These are phyloP conservation scores for Rubus idaeus DNA, from an alignment of 306 rosid genomes.

Conservation along the genomic window DNA sequence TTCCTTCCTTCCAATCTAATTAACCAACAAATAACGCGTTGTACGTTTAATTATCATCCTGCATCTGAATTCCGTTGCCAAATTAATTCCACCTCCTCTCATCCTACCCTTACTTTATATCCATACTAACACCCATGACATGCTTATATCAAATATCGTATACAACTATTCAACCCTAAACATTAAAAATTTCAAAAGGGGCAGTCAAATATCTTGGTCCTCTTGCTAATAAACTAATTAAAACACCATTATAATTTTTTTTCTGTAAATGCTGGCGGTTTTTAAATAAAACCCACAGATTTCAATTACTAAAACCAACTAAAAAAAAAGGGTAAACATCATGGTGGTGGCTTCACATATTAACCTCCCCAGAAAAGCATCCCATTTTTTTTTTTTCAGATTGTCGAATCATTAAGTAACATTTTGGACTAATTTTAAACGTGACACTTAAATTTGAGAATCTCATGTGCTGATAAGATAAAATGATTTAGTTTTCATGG, in stretches of 20 bases:
- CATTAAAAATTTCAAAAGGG: neutral
- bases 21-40: neutral
- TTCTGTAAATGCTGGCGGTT: neutral
- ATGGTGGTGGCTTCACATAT: neutral
- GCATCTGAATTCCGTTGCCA: neutral
- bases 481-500: too few relatives aligned
- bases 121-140: neutral
- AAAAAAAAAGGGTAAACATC: neutral
- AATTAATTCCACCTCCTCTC: neutral
- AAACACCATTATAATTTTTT: neutral
- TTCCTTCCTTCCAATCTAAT: constrained; percentile 5
- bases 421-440: neutral
- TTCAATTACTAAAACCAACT: neutral
- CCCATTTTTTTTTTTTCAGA: too few relatives aligned
- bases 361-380: too few relatives aligned
- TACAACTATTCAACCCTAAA: neutral
- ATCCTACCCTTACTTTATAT: neutral
- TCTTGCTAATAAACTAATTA: neutral
- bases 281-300: neutral
- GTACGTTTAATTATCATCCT: neutral
- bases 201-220: neutral
- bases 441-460: neutral
- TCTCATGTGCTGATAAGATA: too few relatives aligned
- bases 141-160: neutral
- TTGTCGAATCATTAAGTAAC: neutral